phyloP scores from a whole-genome alignment of 73 alveolate species.

The Uronychia setigera region DNA sequence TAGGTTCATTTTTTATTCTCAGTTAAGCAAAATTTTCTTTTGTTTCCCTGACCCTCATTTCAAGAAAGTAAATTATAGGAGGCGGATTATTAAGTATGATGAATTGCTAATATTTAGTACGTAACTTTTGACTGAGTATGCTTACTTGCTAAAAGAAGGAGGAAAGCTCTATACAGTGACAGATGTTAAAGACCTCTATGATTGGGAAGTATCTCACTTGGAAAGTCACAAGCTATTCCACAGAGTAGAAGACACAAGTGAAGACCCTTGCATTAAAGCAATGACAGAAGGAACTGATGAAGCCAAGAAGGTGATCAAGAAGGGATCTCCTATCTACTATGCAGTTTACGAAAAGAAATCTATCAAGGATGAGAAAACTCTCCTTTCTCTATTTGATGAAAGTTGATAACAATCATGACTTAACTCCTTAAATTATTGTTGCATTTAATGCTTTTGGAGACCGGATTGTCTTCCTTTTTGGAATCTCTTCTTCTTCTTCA shows the following conservation, averaged over 20 bases:
- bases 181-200: slow-evolving; percentile 96
- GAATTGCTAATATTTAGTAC: slow-evolving; percentile 29
- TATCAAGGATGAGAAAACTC: too few species aligned
- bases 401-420: too few species aligned
- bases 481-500: too few species aligned
- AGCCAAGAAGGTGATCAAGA: slow-evolving; percentile 55
- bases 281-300: slow-evolving; percentile 65
- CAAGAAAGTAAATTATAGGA: slow-evolving; percentile 91
- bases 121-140: slow-evolving; percentile 82
- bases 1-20: slow-evolving; percentile 7
- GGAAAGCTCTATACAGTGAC: slow-evolving; percentile 97
- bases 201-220: slow-evolving; percentile 92
- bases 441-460: too few species aligned
- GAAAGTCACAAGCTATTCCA: slow-evolving; percentile 45
- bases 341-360: slow-evolving; percentile 47
- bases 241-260: slow-evolving; percentile 33
- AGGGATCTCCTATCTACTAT: slow-evolving; percentile 48
- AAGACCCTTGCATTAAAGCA: slow-evolving; percentile 49
- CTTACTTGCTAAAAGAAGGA: slow-evolving; percentile 89
- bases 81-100: slow-evolving; percentile 95
- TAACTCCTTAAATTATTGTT: too few species aligned
- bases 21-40: slow-evolving; percentile 89
- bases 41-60: slow-evolving; percentile 99
- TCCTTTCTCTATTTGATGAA: too few species aligned
- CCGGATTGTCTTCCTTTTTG: too few species aligned